Base-by-base conservation (phyloP, 495 filamentous ascomycete species). In the Penicillium robsamsonii region DNA sequence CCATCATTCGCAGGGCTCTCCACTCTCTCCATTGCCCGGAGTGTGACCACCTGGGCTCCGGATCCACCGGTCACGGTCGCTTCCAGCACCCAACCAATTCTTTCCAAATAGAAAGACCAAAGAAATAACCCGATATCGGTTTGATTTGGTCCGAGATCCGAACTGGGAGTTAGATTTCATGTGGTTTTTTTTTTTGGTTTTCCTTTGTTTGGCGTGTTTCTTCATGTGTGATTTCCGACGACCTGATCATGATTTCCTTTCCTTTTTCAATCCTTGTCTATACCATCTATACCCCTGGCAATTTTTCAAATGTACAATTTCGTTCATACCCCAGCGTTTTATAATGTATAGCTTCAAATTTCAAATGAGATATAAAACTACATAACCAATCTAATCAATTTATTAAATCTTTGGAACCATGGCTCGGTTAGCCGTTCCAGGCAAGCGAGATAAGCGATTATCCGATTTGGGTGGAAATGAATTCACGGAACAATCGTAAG, bases 221-320 rank as follows among this genome's bases (percentile, higher is more conserved):
- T 29, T 18, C 13, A n/a, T 43, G 24, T 42, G 24, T 10, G 17
- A 20, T 15, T 24, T 38, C 7, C 24, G 20, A 51, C 15, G 44
- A 46, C 44, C 29, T 13, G 31, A 51, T 41, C 24, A 51, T 41
- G 48, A 51, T 51, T 11, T 18, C 11, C 27, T 38, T 41, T 30
- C 0, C 0, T 9, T 47, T 20, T 5, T 0, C 12, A 6, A 18
- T 11, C 30, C 10, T 11, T 18, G 27, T 30, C 11, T 5, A 47
- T 20, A 38, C 35, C 35, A 38, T 17, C 15, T 52, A 52, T 52
- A 52, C 50, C 50, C 50, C 25, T 47, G 29, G 29, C 18, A 29
- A 47, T 20, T 45, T 22, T 41, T 25, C 45, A 47, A 18, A 30
- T 47, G n/a, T 33, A 11, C n/a, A 6, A 12, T 10, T 8, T 47